Evolutionary conservation across 2,329 filamentous ascomycete genomes (phyloP), one percentile per base, ranked within the genome.

Genomic region (Talaromyces amestolkiae): DNA sequence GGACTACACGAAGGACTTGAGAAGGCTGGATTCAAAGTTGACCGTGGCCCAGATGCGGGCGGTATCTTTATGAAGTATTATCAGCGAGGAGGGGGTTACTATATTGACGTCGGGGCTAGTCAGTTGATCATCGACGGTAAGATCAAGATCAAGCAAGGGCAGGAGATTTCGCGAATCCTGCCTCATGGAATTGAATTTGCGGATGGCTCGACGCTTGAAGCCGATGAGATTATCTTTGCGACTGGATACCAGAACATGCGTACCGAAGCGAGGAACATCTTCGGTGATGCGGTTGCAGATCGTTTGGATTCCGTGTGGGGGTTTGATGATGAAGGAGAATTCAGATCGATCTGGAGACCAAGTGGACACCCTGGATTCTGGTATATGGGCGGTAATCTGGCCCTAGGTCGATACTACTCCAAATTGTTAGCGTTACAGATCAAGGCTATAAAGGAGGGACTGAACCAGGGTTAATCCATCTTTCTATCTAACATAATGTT

Each of bases 181-280:
- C 78, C 83, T 0, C 71, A 80, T 0, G 84, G 83, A 0, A 68
- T 85, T 0, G 75, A 77, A 0, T 84, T 89, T 22, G 81, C 80
- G 0, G 88, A 90, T 68, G 88, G 87, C 0, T 77, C 79, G 0
- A 82, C 84, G 70, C 74, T 91, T 0, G 82, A 86, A 45, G 87
- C 87, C 0, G 87, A 90, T 68, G 85, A 89, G 72, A 84, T 91
- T 47, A 80, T 91, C 0, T 83, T 89, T 61, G 87, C 79, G 13
- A 81, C 79, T 4, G 79, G 79, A 3, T 91, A 90, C 70, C 83
- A 87, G 71, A 91, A 90, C 72, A 92, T 92, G 89, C 79, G 82
- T 19, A 87, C 85, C 0, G 83, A 86, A 65, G 86, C 88, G 0
- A 78, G 85, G 4, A 75, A 77, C 8, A 86, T 90, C 43, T 85